These are phyloP conservation scores for Clonostachys byssicola DNA, from an alignment of 2,329 filamentous ascomycete species.

Conservation along the genomic window DNA sequence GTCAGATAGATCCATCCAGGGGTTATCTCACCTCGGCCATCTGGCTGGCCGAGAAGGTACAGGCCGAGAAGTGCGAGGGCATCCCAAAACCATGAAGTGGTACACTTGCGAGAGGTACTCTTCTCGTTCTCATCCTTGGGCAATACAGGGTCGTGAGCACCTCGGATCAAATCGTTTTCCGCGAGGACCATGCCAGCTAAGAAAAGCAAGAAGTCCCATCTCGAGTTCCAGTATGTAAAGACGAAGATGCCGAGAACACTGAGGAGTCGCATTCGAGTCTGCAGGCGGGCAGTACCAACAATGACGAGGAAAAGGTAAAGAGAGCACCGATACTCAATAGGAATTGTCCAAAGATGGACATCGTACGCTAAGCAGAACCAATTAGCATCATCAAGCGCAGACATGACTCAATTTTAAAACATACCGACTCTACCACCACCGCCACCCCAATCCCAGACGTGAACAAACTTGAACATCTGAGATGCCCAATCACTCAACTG, in stretches of 20 bases:
- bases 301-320: slow-evolving; percentile 52
- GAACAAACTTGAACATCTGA: slow-evolving; percentile 44
- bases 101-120: neutral
- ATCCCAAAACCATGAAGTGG: slow-evolving; percentile 24
- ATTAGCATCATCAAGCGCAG: slow-evolving; percentile 3
- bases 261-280: slow-evolving; percentile 32
- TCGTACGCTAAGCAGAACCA: slow-evolving; percentile 35
- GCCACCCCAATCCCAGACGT: slow-evolving; percentile 45
- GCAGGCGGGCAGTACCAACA: slow-evolving; percentile 42
- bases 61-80: slow-evolving; percentile 41
- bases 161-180: slow-evolving; percentile 46
- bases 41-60: slow-evolving; percentile 41
- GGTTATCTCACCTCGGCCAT: slow-evolving; percentile 35
- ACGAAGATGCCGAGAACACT: slow-evolving; percentile 33
- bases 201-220: slow-evolving; percentile 54
- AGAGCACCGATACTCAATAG: slow-evolving; percentile 55
- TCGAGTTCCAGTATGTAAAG: slow-evolving; percentile 40
- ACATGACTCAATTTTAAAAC: slow-evolving; percentile 24
- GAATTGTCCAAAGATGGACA: slow-evolving; percentile 60
- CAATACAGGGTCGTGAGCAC: slow-evolving; percentile 29
- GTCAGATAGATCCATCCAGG: slow-evolving; percentile 48
- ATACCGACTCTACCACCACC: slow-evolving; percentile 28
- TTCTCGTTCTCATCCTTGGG: slow-evolving; percentile 12
- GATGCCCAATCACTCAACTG: slow-evolving; percentile 41
- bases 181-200: slow-evolving; percentile 49